Base-by-base conservation (phyloP, 441 rosid species). In the Arabidopsis hybrid region DNA sequence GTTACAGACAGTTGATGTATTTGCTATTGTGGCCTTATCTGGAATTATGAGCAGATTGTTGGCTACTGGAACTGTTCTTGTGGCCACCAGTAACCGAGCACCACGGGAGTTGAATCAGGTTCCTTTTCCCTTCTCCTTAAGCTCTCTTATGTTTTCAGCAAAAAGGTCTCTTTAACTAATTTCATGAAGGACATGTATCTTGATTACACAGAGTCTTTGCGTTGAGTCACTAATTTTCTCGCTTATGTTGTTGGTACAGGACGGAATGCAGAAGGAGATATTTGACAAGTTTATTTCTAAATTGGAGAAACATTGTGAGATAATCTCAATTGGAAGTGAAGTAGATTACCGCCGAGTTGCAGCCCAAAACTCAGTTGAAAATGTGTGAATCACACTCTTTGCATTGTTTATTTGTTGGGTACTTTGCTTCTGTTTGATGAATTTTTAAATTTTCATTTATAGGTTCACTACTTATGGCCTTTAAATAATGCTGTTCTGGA, bases 11-110 rank as follows among this genome's bases (percentile, higher is more conserved):
- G 95, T 90, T 84, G 96, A 94, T 84, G 97, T 90, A 35, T 94
- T 94, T 86, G 96, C 98, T 69, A 86, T 93, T 86, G 95, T 93
- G 79, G 93, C 98, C 85, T 86, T 93, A 81, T 93, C 98, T 85
- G 97, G 97, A 81, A 91, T 93, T 78, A 80, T 93, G 74, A 90
- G 96, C 90, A 94, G 98, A 88, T 85, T 94, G 77, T 75, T 94
- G 78, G 71, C 79, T 72, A 86, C 83, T 67, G 98, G 98, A 81
- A 91, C 98, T 75, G 89, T 93, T 81, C 93, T 93, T 75, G 93
- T 93, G 61, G 95, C 97, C 71, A 93, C 97, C 66, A 91, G 98
- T 85, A 93, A 93, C 60, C 85, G 97, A 69, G 95, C 91, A 71
- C 95, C 98, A 6, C 73, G 83, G 72, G 98, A 93, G 75, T 83